Base-by-base conservation (phyloP, 176 grass and related monocot species). In the Musa troglodytarum region DNA sequence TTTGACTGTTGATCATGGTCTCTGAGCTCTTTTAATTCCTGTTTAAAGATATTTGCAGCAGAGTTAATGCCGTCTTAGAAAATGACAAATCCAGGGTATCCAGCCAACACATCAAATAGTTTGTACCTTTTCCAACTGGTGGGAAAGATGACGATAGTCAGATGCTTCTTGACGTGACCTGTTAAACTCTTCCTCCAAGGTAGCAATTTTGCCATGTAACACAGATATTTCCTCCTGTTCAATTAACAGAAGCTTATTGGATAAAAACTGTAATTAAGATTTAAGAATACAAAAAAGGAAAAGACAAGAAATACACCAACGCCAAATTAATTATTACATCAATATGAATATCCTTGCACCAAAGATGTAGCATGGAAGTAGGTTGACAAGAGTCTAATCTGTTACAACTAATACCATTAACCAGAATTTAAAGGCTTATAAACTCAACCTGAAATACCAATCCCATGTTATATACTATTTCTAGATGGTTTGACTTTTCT, bases 11-110 rank as follows among this genome's bases (percentile, higher is more conserved):
- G 96, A 73, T 95, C 86, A 73, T 82, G 86, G 51, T 99, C 96
- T 89, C 92, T 99, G 74, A 88, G 61, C 70, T 95, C 91, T 89
- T 92, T 95, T 83, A 92, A 68, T 89, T 99, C 96, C 96, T 99
- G 69, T 63, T 80, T 74, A 67, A 78, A 78, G 83, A 66, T 57
- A 21, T 78, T 81, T 74, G 20, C 8, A 77, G 84, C 73, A 52
- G 82, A 52, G 72, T 89, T 79, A 82, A 74, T 62, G 26, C 66
- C 67, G 56, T 51, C 68, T 50, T 51, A 14, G 21, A 70, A 51
- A 16, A 50, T 57, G 63, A 82, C 53, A 52, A 54, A 57, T 43
- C 71, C 21, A 69, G 19, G 11, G 19, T n/a, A 63, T 50, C n/a
- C 34, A 69, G 68, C 49, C 12, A 71, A 16, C 16, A 26, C 74